Evolutionary conservation across 2,329 filamentous ascomycete genomes (phyloP), one percentile per base, ranked within the genome.

Genomic region (Fusarium algeriense): DNA sequence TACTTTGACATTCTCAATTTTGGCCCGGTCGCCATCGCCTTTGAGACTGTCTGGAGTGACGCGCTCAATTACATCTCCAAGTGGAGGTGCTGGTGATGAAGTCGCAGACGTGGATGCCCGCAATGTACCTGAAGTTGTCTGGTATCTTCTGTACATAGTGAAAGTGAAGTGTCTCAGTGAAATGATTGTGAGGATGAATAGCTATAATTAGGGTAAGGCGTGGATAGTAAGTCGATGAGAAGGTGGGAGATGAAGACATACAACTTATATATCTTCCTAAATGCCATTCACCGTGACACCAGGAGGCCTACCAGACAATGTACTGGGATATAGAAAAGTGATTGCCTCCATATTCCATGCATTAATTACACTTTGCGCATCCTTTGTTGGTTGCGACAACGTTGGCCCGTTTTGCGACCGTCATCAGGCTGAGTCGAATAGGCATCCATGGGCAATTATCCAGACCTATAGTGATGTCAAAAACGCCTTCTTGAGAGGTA

Each of bases 1-100:
- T 49, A 81, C 77, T 56, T 80, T 75, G 12, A 82, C 78, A 34
- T 82, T 71, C 7, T 78, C 80, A 63, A 85, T 84, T 7, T 60
- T 56, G 4, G 40, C 73, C 19, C 44, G 53, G 2, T 14, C 12
- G 6, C 23, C 38, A 12, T 32, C 5, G 6, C 28, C 23, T 6
- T 32, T 26, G 3, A 78, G 49, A 7, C 30, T 52, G 2, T 67
- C 66, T n/a, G 23, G 58, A 6, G 35, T 52, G 28, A 78, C 62
- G 20, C 32, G 60, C 23, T 76, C 67, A n/a, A 78, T 53, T 6
- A 78, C 26, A 3, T 70, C 63, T 46, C 77, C 77, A 2, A 76
- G 48, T 7, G 76, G 74, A 49, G 62, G 71, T 19, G 72, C 28
- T 14, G 69, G 67, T 5, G 70, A 70, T 20, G 53, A 7, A 11